Conservation (phyloP, 106 monocot genomes). For the Dactylorhiza incarnata region DNA sequence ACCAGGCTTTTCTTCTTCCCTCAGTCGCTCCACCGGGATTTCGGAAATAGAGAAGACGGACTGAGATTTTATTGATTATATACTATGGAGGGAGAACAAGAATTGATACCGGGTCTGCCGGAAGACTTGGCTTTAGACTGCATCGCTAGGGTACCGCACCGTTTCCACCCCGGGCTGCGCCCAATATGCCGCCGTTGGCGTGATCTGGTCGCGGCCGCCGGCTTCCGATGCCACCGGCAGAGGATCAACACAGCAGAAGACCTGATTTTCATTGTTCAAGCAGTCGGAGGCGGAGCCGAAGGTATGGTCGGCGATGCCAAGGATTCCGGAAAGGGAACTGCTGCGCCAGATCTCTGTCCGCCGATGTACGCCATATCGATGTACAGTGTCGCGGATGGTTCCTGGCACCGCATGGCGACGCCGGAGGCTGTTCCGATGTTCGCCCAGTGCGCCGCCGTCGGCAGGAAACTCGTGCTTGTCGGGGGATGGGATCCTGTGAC, state of each 20-base stretch:
- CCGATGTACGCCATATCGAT: slow-evolving; percentile 27
- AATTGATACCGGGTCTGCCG: slow-evolving; percentile 20
- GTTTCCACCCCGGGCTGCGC: slow-evolving; percentile 4
- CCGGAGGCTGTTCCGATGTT: slow-evolving; percentile 36
- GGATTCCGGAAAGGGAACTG: neutral
- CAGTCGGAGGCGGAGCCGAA: neutral
- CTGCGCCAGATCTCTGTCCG: neutral
- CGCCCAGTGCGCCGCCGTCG: slow-evolving; percentile 45
- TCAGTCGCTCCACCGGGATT: neutral
- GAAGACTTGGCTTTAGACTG: slow-evolving; percentile 23
- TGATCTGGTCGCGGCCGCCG: slow-evolving; percentile 8
- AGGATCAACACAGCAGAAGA: slow-evolving; percentile 17
- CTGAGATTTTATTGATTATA: neutral
- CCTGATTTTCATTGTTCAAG: slow-evolving; percentile 22
- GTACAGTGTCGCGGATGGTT: slow-evolving; percentile 24
- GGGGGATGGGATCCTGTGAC: slow-evolving; percentile 60
- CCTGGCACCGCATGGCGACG: slow-evolving; percentile 29
- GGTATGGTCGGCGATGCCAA: neutral
- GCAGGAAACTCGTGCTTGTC: slow-evolving; percentile 26
- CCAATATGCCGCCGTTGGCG: slow-evolving; percentile 15
- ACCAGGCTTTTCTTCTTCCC: neutral
- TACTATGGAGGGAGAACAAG: neutral
- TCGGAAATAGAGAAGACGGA: neutral
- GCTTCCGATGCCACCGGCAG: slow-evolving; percentile 9
- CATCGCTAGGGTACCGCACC: slow-evolving; percentile 23